Evolutionary conservation across 768 basidiomycete species (phyloP).

Genomic region (Boletus pseudopeckii): DNA sequence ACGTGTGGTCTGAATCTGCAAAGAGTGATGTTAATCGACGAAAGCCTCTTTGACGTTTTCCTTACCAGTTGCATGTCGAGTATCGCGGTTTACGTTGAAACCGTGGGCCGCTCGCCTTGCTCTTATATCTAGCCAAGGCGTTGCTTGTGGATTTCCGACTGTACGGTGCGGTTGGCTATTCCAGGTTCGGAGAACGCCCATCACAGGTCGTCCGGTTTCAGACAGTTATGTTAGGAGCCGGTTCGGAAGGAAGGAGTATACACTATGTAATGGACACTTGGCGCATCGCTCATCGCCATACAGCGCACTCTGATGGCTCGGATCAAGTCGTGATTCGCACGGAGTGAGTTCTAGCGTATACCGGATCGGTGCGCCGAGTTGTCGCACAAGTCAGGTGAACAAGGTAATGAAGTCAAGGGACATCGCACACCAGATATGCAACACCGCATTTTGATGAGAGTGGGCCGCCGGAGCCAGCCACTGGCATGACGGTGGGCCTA

Average conservation of each 20-base stretch:
- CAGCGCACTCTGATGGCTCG: too few species aligned
- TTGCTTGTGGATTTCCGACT: too few species aligned
- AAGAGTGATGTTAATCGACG: not conserved
- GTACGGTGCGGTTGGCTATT: not conserved
- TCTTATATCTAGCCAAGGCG: not conserved
- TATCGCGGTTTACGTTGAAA: not conserved
- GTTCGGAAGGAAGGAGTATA: not conserved
- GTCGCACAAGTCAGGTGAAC: not conserved
- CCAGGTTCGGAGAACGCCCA: not conserved
- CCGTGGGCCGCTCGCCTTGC: constrained; percentile 1
- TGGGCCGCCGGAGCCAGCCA: not conserved
- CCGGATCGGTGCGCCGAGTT: not conserved
- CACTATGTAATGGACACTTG: too few species aligned
- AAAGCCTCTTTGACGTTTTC: not conserved
- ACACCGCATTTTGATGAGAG: constrained; percentile 4
- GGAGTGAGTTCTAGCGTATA: not conserved
- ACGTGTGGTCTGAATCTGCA: constrained; percentile 11
- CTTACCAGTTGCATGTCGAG: constrained; percentile 13
- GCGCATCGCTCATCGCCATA: too few species aligned
- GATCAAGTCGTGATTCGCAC: too few species aligned
- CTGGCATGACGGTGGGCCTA: constrained; percentile 2
- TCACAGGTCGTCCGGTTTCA: too few species aligned
- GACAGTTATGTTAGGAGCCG: not conserved
- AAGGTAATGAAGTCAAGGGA: not conserved
- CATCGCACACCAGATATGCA: not conserved